Conservation (phyloP, 345 rosid genomes). For the Eucalyptus fibrosa region DNA sequence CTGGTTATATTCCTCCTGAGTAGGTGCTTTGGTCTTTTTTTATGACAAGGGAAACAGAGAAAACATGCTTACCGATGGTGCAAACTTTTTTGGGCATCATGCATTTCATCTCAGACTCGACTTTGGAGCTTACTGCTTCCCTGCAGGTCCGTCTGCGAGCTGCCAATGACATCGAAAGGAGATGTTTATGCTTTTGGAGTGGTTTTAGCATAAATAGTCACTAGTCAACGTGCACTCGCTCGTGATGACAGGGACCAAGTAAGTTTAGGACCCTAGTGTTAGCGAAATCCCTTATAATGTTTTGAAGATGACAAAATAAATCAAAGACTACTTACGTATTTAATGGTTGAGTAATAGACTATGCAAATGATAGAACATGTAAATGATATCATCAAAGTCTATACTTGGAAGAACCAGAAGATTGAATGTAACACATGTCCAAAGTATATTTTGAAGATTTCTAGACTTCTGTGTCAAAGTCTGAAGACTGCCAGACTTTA, state of each 20-base stretch:
- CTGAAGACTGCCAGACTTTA: too few species aligned
- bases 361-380: too few species aligned
- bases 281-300: too few species aligned
- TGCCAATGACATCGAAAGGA: constrained; percentile 45
- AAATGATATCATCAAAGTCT: too few species aligned
- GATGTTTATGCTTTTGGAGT: constrained; percentile 64
- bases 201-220: constrained; percentile 45
- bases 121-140: neutral
- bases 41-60: neutral
- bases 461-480: too few species aligned
- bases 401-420: too few species aligned
- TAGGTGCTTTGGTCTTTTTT: neutral
- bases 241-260: constrained; percentile 31
- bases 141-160: constrained; percentile 42
- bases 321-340: too few species aligned
- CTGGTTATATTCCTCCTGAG: constrained; percentile 66
- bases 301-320: too few species aligned
- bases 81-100: neutral
- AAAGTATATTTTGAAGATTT: too few species aligned
- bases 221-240: constrained; percentile 35
- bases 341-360: too few species aligned
- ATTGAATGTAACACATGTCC: too few species aligned
- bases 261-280: constrained; percentile 23
- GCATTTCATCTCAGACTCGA: neutral
- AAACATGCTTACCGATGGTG: neutral